phyloP scores from a whole-genome alignment of 306 rosid species.

The Sechiopsis laciniata region DNA sequence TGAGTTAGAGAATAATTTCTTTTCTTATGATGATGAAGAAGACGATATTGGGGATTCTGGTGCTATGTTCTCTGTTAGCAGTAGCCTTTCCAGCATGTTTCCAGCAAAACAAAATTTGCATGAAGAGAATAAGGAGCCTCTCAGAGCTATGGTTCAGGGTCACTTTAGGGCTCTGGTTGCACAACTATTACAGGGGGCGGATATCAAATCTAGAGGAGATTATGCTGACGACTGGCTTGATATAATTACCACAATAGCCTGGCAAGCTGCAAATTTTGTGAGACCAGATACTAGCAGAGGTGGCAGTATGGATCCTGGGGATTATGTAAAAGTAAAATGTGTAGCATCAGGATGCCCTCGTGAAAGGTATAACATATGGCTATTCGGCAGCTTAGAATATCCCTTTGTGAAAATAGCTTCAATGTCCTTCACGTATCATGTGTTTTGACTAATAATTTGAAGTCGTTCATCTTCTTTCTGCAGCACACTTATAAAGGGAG shows the following conservation, averaged over 20 bases:
- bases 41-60: conserved; percentile 87
- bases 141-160: conserved; percentile 67
- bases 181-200: conserved; percentile 81
- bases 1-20: conserved; percentile 56
- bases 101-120: conserved; percentile 64
- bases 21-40: conserved; percentile 80
- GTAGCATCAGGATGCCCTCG: conserved; percentile 70
- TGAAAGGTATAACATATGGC: conserved; percentile 58
- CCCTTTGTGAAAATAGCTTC: neutral
- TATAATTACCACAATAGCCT: conserved; percentile 61
- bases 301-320: conserved; percentile 96
- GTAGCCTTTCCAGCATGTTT: conserved; percentile 64
- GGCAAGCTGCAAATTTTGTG: conserved; percentile 94
- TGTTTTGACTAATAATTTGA: conserved; percentile 10
- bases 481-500: conserved; percentile 79
- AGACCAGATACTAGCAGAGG: conserved; percentile 94
- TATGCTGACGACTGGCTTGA: conserved; percentile 74
- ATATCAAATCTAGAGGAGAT: conserved; percentile 49
- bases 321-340: conserved; percentile 91
- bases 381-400: neutral
- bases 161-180: conserved; percentile 93
- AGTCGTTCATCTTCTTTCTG: conserved; percentile 26
- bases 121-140: conserved; percentile 74
- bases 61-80: conserved; percentile 57
- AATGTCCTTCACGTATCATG: neutral